Percentiles rank a stretch among this genome's conserved stretches.
These are phyloP conservation scores for Anacardium occidentale DNA, from an alignment of 345 rosid genomes.

Conservation along the genomic window DNA sequence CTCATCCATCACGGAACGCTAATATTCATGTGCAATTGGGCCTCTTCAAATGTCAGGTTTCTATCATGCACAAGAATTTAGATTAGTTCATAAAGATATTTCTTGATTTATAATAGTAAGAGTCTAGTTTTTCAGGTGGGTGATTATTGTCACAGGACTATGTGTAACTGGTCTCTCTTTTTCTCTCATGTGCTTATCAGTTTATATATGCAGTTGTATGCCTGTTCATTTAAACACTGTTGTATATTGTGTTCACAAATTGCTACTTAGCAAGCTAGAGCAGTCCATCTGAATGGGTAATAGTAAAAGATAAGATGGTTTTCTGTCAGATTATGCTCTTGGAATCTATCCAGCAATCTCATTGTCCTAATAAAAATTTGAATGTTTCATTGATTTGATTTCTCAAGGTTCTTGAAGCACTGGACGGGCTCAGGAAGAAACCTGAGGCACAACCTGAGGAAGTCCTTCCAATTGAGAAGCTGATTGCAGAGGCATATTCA, in stretches of 20 bases:
- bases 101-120: too few species aligned
- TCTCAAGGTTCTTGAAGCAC: slow-evolving; percentile 72
- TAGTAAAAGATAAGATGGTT: not conserved
- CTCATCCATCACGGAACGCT: not conserved
- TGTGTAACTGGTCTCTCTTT: not conserved
- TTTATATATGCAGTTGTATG: too few species aligned
- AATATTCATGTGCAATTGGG: not conserved
- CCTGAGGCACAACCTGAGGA: slow-evolving; percentile 75
- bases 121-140: not conserved
- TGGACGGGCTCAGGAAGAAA: slow-evolving; percentile 76
- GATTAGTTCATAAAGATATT: not conserved
- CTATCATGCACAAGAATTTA: not conserved
- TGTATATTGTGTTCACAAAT: too few species aligned
- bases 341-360: not conserved
- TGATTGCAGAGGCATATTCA: slow-evolving; percentile 84
- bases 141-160: not conserved
- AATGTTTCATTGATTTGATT: not conserved
- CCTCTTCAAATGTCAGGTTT: not conserved
- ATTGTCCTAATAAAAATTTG: not conserved
- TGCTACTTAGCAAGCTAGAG: not conserved
- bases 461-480: slow-evolving; percentile 64
- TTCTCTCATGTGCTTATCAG: too few species aligned
- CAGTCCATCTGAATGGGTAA: not conserved
- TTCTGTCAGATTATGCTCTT: not conserved
- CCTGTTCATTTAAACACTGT: not conserved